A percentile compares a stretch with the other conserved stretches of the same genome.
Evolutionary conservation across 106 monocot species (phyloP).

Genomic region (Phalaenopsis aphrodite): DNA sequence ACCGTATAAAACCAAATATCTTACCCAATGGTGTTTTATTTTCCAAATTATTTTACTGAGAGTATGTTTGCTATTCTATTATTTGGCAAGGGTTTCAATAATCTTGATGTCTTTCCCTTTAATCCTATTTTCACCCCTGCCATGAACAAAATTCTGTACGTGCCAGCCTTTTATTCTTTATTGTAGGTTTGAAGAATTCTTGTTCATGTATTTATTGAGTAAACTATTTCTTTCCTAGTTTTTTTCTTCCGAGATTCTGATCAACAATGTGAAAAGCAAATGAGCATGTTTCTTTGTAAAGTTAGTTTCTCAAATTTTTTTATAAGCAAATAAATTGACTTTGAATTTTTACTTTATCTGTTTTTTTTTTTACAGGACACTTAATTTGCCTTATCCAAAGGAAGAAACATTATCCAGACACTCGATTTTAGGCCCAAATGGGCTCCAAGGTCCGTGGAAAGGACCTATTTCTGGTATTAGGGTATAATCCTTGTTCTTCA

Average conservation of each 20-base stretch:
- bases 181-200: not conserved
- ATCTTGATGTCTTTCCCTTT: not conserved
- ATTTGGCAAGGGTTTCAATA: not conserved
- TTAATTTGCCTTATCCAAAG: constrained; percentile 64
- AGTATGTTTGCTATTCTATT: not conserved
- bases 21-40: not conserved
- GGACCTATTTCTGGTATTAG: constrained; percentile 62
- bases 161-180: not conserved
- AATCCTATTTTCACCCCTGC: not conserved
- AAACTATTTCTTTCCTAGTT: not conserved
- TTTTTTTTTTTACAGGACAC: constrained; percentile 33
- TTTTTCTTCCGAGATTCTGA: not conserved
- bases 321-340: not conserved
- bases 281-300: not conserved
- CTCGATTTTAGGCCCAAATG: constrained; percentile 90
- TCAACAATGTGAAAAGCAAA: not conserved
- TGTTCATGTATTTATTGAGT: constrained; percentile 4
- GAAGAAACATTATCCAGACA: constrained; percentile 96
- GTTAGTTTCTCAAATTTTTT: not conserved
- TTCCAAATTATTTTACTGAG: not conserved
- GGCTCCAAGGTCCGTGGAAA: constrained; percentile 48
- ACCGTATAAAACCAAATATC: not conserved
- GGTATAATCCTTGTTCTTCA: constrained; percentile 51
- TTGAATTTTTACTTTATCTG: not conserved
- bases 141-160: not conserved